Conservation (phyloP, 2,329 filamentous ascomycete genomes). For the Leptodontidium sp. region DNA sequence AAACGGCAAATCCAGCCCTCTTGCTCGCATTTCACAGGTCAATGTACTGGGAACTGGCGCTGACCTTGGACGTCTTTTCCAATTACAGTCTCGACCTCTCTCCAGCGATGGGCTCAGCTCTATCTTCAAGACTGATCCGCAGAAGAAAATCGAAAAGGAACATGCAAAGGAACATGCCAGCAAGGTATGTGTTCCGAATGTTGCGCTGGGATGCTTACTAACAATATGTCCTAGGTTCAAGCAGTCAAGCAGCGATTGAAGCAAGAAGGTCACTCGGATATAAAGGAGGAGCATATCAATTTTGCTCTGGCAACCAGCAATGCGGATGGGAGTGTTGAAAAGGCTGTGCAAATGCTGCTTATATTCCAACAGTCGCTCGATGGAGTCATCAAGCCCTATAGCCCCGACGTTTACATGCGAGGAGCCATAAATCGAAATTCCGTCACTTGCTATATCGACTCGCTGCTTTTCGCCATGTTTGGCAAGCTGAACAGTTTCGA, state of each 20-base stretch:
- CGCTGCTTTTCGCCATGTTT: constrained; percentile 95
- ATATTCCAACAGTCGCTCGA: constrained; percentile 83
- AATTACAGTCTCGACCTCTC: constrained; percentile 57
- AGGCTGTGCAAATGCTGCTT: constrained; percentile 78
- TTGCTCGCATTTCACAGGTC: constrained; percentile 33
- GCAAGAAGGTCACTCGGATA: constrained; percentile 59
- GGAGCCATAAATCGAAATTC: constrained; percentile 86
- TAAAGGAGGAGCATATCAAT: constrained; percentile 68
- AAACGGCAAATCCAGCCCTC: constrained; percentile 35
- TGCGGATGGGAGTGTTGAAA: constrained; percentile 74
- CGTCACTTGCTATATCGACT: constrained; percentile 95
- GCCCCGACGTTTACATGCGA: constrained; percentile 74
- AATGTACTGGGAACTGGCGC: constrained; percentile 37
- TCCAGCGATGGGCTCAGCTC: constrained; percentile 66
- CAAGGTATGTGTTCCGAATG: neutral
- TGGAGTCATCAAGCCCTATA: constrained; percentile 79
- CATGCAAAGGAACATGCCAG: constrained; percentile 45
- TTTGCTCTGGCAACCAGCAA: constrained; percentile 69
- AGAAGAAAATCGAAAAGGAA: constrained; percentile 63
- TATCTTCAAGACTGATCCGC: constrained; percentile 69
- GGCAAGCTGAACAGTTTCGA: constrained; percentile 90
- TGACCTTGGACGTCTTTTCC: constrained; percentile 38
- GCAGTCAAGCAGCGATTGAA: constrained; percentile 60
- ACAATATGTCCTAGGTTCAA: constrained; percentile 54
- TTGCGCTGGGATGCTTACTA: neutral